These are phyloP conservation scores for Ascochyta koolunga DNA, from an alignment of 2,329 filamentous ascomycete genomes.

Conservation along the genomic window DNA sequence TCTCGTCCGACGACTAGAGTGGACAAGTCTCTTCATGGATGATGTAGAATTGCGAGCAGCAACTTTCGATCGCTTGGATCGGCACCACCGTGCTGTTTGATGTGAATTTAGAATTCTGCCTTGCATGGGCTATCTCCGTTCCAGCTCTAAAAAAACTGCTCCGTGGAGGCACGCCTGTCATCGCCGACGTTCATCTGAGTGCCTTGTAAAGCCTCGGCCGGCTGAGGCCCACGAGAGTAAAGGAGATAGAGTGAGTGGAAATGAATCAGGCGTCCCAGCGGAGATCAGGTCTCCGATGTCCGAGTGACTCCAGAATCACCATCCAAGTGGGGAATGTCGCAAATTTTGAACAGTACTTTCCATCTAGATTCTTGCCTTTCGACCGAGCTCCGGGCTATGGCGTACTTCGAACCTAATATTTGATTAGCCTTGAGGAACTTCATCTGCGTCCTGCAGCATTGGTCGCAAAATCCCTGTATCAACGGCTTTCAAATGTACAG, in stretches of 20 bases:
- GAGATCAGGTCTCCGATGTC: neutral
- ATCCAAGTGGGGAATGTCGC: neutral
- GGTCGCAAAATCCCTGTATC: neutral
- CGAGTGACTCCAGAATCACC: neutral
- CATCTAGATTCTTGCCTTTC: neutral
- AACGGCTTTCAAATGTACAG: neutral
- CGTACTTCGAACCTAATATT: neutral
- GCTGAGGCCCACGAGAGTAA: neutral
- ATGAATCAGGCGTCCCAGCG: slow-evolving; percentile 12
- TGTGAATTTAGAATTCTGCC: neutral
- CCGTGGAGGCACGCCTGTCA: neutral
- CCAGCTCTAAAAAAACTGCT: neutral
- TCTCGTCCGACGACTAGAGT: no score
- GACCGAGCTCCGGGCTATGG: neutral
- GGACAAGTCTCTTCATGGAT: neutral
- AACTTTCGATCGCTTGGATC: no score
- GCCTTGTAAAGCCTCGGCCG: neutral
- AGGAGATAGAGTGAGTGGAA: neutral
- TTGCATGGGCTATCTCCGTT: neutral
- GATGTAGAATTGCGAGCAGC: neutral
- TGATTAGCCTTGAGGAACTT: neutral
- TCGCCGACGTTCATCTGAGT: neutral
- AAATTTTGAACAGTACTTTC: neutral
- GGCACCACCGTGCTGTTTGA: neutral
- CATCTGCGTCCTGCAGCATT: neutral